A percentile compares a stretch with the other conserved stretches of the same genome.
Evolutionary conservation across 192 early-diverging fungal species (phyloP).

Genomic region (Linnemannia hyalina): DNA sequence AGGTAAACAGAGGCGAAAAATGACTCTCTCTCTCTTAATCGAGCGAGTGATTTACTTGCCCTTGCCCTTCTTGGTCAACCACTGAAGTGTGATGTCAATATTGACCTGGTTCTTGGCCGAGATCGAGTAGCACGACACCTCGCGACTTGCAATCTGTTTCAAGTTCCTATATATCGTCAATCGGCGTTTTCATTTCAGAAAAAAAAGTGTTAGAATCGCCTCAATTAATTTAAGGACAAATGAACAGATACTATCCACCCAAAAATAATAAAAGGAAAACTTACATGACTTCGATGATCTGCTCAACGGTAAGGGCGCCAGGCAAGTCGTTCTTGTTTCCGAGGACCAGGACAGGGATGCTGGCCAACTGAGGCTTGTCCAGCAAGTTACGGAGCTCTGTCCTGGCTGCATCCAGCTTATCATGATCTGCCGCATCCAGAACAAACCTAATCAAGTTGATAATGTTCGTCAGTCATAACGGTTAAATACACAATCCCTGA

Average conservation of each 20-base stretch:
- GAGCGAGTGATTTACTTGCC: conserved; percentile 56
- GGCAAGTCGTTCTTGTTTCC: conserved; percentile 99
- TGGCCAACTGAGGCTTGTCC: conserved; percentile 94
- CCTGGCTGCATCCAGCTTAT: conserved; percentile 91
- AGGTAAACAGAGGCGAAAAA: background rate
- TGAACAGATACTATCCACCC: too few species aligned
- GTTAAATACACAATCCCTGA: background rate
- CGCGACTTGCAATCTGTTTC: conserved; percentile 91
- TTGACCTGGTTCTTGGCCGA: conserved; percentile 98
- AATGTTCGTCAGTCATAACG: background rate
- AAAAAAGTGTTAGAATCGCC: background rate
- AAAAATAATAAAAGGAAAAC: conserved; percentile 17
- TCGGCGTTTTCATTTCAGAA: background rate
- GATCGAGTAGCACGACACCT: conserved; percentile 98
- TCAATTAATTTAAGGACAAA: background rate
- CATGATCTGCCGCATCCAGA: conserved; percentile 95
- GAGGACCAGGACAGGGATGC: conserved; percentile 95
- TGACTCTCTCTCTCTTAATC: background rate
- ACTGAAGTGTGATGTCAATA: conserved; percentile 97
- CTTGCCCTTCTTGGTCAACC: conserved; percentile 91
- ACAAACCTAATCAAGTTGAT: conserved; percentile 80
- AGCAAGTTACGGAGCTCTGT: conserved; percentile 93
- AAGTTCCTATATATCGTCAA: conserved; percentile 71
- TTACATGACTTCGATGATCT: conserved; percentile 93
- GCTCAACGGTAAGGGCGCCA: conserved; percentile 88